These are phyloP conservation scores for Pisolithus sp. DNA, from an alignment of 768 basidiomycete genomes.

Conservation along the genomic window DNA sequence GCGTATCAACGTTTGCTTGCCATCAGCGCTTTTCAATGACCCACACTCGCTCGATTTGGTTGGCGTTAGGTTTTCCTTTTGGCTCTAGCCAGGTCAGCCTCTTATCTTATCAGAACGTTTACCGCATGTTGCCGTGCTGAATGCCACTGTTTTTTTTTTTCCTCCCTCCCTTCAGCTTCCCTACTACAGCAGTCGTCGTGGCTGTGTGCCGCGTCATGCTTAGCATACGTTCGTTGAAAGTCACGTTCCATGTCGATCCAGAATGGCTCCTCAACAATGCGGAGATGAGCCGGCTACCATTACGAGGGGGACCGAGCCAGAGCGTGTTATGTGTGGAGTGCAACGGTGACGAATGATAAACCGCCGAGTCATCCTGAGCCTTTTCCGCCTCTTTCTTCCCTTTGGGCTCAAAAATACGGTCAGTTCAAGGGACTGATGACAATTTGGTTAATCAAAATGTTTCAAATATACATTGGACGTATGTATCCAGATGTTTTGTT, in stretches of 20 bases:
- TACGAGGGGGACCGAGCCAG: no score
- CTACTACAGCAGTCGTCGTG: constrained; percentile 9
- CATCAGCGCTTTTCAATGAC: neutral
- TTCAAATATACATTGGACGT: no score
- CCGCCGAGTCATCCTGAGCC: no score
- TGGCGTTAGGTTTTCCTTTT: neutral
- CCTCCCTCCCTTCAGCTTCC: neutral
- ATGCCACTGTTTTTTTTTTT: neutral
- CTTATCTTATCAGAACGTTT: neutral
- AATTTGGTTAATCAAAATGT: no score
- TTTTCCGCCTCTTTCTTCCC: no score
- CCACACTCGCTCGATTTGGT: neutral
- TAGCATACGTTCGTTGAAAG: constrained; percentile 37
- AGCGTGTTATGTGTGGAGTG: no score
- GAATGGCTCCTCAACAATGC: constrained; percentile 39
- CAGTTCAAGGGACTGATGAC: no score
- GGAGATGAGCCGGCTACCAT: constrained; percentile 33
- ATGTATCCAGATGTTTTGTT: no score
- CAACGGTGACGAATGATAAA: no score
- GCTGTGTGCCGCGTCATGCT: constrained; percentile 34
- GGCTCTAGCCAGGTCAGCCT: neutral
- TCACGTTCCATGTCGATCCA: constrained; percentile 33
- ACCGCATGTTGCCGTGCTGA: neutral
- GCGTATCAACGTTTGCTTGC: neutral
- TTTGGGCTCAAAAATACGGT: no score